Evolutionary conservation across 192 early-diverging fungal genomes (phyloP).

Genomic region (Rhizophagus sp.): DNA sequence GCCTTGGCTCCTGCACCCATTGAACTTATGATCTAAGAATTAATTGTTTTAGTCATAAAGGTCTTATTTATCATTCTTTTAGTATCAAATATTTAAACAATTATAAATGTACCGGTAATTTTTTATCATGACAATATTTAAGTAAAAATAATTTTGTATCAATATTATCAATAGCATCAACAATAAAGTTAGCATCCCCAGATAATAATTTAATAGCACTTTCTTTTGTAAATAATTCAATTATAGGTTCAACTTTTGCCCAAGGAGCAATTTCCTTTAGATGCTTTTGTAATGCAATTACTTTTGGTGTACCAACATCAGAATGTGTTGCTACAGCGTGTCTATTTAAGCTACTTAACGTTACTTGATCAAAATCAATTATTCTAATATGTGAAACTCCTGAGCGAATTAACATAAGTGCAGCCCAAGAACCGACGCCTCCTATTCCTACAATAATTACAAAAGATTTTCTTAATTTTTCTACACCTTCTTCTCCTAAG

Average conservation of each 20-base stretch:
- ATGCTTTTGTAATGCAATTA: slow-evolving; percentile 68
- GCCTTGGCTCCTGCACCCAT: slow-evolving; percentile 99
- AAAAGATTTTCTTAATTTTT: slow-evolving; percentile 73
- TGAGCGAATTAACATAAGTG: slow-evolving; percentile 87
- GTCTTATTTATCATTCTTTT: no score
- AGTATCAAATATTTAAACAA: neutral
- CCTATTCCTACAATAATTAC: slow-evolving; percentile 95
- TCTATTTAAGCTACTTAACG: slow-evolving; percentile 89
- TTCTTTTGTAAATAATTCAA: slow-evolving; percentile 74
- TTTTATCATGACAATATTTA: slow-evolving; percentile 77
- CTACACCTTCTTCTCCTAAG: slow-evolving; percentile 79
- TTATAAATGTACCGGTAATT: slow-evolving; percentile 55
- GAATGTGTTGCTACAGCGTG: slow-evolving; percentile 91
- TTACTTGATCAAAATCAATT: slow-evolving; percentile 98
- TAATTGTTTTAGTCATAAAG: neutral
- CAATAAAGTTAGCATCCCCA: slow-evolving; percentile 72
- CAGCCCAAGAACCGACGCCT: slow-evolving; percentile 90
- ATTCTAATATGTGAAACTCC: slow-evolving; percentile 85
- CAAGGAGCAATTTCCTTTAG: slow-evolving; percentile 80
- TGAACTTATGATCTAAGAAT: slow-evolving; percentile 65
- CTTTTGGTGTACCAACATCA: slow-evolving; percentile 90
- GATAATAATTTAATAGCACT: slow-evolving; percentile 68
- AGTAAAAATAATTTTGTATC: slow-evolving; percentile 91
- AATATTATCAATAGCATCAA: slow-evolving; percentile 96
- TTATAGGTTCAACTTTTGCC: slow-evolving; percentile 72